These are phyloP conservation scores for Cyclostephanos tholiformis DNA, from an alignment of 108 stramenopile genomes.

Conservation along the genomic window DNA sequence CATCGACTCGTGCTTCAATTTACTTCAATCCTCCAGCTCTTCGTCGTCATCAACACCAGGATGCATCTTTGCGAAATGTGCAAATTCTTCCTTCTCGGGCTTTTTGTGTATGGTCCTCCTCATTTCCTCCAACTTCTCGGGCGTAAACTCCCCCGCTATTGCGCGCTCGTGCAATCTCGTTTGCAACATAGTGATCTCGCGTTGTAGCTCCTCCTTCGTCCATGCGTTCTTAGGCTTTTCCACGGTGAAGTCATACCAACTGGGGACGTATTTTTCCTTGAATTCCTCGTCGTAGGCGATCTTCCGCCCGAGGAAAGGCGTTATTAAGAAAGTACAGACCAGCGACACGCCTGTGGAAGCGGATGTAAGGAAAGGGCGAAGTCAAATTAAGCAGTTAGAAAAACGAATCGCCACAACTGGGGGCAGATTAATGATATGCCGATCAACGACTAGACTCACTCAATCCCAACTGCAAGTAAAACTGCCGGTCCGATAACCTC, in stretches of 20 bases:
- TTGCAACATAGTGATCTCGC: slow-evolving; percentile 66
- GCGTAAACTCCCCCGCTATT: slow-evolving; percentile 77
- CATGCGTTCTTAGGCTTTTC: slow-evolving; percentile 70
- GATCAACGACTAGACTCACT: slow-evolving; percentile 21
- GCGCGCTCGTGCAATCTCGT: slow-evolving; percentile 63
- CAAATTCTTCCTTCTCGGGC: slow-evolving; percentile 56
- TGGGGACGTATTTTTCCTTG: slow-evolving; percentile 70
- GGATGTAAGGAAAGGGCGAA: not conserved
- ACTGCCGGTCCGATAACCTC: slow-evolving; percentile 42
- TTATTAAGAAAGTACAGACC: slow-evolving; percentile 59
- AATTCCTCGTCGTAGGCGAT: slow-evolving; percentile 85
- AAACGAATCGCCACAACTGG: not conserved
- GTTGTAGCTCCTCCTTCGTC: slow-evolving; percentile 78
- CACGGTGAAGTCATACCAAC: slow-evolving; percentile 82
- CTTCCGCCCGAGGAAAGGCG: slow-evolving; percentile 75
- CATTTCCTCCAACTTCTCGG: slow-evolving; percentile 76
- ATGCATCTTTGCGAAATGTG: slow-evolving; percentile 72
- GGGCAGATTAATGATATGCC: not conserved
- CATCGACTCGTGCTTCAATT: not conserved
- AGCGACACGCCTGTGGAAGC: slow-evolving; percentile 45
- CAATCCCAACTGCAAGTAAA: slow-evolving; percentile 58
- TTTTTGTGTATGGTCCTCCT: slow-evolving; percentile 47
- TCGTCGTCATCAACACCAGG: slow-evolving; percentile 79
- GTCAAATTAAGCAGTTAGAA: not conserved
- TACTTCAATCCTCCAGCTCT: slow-evolving; percentile 52